phyloP scores from a whole-genome alignment of 441 rosid species.

The Erodium trifolium region DNA sequence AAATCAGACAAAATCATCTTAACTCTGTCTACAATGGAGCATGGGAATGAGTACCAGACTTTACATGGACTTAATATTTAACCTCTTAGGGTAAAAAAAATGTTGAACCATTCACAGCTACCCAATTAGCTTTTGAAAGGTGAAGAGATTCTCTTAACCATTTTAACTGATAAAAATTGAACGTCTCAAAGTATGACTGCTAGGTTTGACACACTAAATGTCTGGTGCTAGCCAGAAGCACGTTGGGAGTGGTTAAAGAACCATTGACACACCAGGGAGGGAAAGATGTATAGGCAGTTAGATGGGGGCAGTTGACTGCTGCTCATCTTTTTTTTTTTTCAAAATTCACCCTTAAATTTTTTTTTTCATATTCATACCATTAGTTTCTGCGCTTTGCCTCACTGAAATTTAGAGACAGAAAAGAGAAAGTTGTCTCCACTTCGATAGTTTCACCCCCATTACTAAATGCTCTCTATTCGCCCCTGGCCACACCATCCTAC shows the following conservation, averaged over 20 bases:
- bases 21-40: too few species aligned
- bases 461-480: background rate
- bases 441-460: background rate
- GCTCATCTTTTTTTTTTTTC: background rate
- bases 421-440: background rate
- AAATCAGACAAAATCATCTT: constrained; percentile 4
- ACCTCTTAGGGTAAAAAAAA: background rate
- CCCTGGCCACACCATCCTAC: background rate
- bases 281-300: background rate
- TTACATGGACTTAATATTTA: background rate
- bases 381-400: background rate
- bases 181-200: background rate
- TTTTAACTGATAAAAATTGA: background rate
- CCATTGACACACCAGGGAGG: background rate
- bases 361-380: background rate
- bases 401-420: background rate
- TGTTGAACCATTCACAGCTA: constrained; percentile 7
- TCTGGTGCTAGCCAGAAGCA: background rate
- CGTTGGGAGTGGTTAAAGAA: background rate
- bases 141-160: background rate
- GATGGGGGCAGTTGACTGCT: background rate
- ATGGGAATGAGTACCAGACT: background rate
- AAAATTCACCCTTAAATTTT: background rate
- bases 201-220: background rate
- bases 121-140: constrained; percentile 1